Evolutionary conservation across 1,139 yeast genomes (phyloP).

Genomic region (Geotrichum fermentans): DNA sequence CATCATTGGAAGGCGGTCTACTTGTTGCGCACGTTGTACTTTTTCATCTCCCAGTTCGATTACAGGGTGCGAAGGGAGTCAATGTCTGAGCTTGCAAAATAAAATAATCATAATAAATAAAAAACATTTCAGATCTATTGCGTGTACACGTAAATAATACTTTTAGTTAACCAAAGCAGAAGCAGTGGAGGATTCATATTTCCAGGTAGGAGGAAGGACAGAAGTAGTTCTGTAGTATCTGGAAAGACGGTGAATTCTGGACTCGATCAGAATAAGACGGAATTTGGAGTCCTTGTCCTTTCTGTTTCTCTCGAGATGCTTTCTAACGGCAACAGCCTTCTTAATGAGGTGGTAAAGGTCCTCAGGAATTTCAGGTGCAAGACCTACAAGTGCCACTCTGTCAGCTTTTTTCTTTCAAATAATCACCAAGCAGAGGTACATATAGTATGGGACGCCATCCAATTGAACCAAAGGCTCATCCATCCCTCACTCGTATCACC

Average conservation of each 20-base stretch:
- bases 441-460: constrained; percentile 17
- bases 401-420: constrained; percentile 31
- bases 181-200: constrained; percentile 99
- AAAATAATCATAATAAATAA: constrained; percentile 8
- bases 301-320: constrained; percentile 99
- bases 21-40: too few relatives aligned
- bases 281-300: constrained; percentile 99
- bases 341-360: constrained; percentile 97
- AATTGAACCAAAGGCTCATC: constrained; percentile 1
- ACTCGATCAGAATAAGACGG: constrained; percentile 99
- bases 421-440: constrained; percentile 41
- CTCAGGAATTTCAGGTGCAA: constrained; percentile 99
- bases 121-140: background rate
- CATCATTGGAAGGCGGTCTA: too few relatives aligned
- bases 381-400: constrained; percentile 42
- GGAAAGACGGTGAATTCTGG: constrained; percentile 99
- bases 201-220: constrained; percentile 99
- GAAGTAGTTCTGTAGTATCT: constrained; percentile 99
- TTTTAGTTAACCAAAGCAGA: constrained; percentile 95
- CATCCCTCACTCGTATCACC: background rate
- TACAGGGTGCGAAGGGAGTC: too few relatives aligned
- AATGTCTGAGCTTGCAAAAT: too few relatives aligned
- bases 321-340: constrained; percentile 99
- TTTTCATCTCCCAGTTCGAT: too few relatives aligned
- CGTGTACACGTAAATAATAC: background rate